phyloP scores from a whole-genome alignment of 345 rosid species.

The Erodium maritimum region DNA sequence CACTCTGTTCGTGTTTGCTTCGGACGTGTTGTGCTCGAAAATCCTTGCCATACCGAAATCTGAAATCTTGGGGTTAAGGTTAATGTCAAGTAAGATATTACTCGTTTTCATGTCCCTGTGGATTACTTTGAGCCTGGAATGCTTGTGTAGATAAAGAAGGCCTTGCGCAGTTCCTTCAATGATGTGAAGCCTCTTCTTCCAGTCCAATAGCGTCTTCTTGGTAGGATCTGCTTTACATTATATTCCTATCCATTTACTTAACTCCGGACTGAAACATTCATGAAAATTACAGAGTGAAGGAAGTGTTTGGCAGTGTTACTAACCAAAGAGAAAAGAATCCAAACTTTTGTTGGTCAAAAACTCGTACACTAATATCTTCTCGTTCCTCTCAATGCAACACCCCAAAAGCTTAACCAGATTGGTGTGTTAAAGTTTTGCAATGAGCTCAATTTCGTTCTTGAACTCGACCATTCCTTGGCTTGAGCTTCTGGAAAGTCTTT shows the following conservation, averaged over 20 bases:
- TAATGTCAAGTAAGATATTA: slow-evolving; percentile 40
- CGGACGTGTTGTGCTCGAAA: slow-evolving; percentile 21
- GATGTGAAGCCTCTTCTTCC: slow-evolving; percentile 33
- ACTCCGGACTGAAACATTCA: not conserved
- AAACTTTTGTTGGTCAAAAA: slow-evolving; percentile 38
- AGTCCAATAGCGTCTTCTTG: slow-evolving; percentile 25
- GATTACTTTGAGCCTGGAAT: slow-evolving; percentile 43
- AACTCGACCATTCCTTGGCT: slow-evolving; percentile 41
- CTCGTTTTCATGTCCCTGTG: slow-evolving; percentile 36
- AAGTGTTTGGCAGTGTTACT: not conserved
- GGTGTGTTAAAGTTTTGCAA: slow-evolving; percentile 34
- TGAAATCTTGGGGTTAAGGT: slow-evolving; percentile 50
- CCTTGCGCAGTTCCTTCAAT: slow-evolving; percentile 20
- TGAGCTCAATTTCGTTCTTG: slow-evolving; percentile 35
- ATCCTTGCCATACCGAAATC: slow-evolving; percentile 64
- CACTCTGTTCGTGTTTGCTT: slow-evolving; percentile 28
- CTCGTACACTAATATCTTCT: slow-evolving; percentile 41
- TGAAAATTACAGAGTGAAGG: not conserved
- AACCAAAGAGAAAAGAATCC: slow-evolving; percentile 33
- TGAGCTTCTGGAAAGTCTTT: slow-evolving; percentile 32
- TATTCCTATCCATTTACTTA: no score
- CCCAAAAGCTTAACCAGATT: slow-evolving; percentile 48
- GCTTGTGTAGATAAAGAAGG: slow-evolving; percentile 31
- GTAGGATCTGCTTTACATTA: not conserved
- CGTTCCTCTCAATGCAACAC: slow-evolving; percentile 33